Evolutionary conservation across 345 rosid genomes (phyloP), one percentile per base, ranked within the genome.

Genomic region (Sisymbrium altissimum): DNA sequence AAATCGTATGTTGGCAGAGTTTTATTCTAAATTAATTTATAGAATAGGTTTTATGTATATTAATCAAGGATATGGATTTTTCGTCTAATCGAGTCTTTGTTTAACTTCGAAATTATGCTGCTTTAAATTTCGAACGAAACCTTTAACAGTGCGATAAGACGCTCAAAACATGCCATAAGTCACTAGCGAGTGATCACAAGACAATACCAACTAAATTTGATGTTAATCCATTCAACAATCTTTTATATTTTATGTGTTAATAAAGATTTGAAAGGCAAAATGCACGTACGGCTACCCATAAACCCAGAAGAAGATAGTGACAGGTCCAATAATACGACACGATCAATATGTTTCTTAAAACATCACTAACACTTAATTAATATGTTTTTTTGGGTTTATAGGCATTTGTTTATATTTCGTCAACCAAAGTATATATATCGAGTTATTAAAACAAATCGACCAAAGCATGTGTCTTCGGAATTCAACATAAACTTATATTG

Each of bases 201-300:
- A 56, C 43, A 57, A 29, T 27, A 46, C 63, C 62, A 30, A 30
- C 64, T 60, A 50, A 67, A 46, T 43, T 35, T 67, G 46, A 39
- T 21, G 52, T 60, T 58, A 50, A 38, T 49, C 36, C 54, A 75
- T 52, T 41, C 9, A 50, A 19, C 2, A 15, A 0, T 40, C 7
- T 65, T 7, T 10, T 36, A 57, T 54, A 3, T 17, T 36, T 27
- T 66, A 27, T 18, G 36, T 57, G 43, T 71, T 18, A 50, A 59
- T 12, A 67, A 49, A 58, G 14, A 30, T 18, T 53, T 19, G 15
- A 58, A 49, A 59, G 62, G 27, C 45, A 75, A 39, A 75, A 62
- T 62, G 79, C 75, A 69, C 79, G 79, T 69, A 76, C 75, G 75
- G 80, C 75, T 38, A 38, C 71, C 75, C 75, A 76, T 70, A 76